Base-by-base conservation (phyloP, 352 stramenopile genomes). In the Globisporangium recalcitrans region DNA sequence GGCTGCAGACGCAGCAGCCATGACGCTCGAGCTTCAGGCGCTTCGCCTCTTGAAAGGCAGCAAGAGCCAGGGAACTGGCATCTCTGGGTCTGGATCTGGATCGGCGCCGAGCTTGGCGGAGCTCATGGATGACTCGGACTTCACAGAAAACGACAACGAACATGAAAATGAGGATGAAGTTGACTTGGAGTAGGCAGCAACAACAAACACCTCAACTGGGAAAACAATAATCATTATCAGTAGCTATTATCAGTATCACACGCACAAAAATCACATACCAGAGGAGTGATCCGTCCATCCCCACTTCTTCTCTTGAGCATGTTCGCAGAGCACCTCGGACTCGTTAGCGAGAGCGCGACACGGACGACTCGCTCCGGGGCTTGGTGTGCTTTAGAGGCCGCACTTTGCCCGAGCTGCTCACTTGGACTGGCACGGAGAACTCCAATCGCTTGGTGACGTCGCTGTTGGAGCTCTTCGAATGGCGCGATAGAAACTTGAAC, bases 361-460 rank as follows among this genome's bases (percentile, higher is more conserved):
- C 51, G 10, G 40, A 10, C 5, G 36, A 52, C 46, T 53, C 47
- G 38, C 38, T 58, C 14, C 26, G 19, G 16, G 14, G 21, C 38
- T 59, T 60, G 14, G 49, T 31, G 40, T 53, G 60, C 21, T 65
- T 65, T 6, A 65, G 60, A n/a, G 51, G 51, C 40, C 49, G 46
- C 48, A 29, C 57, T 60, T 68, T 64, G 16, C 63, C 42, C 40
- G 75, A 62, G 42, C 62, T 71, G 42, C 31, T 62, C 24, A 81
- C 71, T 56, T 85, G 73, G 19, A 88, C 69, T 0, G 79, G 79
- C 21, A 77, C 71, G 9, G 78, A 67, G 60, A 86, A 88, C 60
- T 88, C 79, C n/a, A 88, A 62, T 42, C 74, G 56, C 42, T 76
- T 80, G 48, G 58, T 67, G n/a, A 52, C 68, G 34, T 64, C 64